phyloP scores from a whole-genome alignment of 805 yeast genomes.

The Priceomyces melissophilus region DNA sequence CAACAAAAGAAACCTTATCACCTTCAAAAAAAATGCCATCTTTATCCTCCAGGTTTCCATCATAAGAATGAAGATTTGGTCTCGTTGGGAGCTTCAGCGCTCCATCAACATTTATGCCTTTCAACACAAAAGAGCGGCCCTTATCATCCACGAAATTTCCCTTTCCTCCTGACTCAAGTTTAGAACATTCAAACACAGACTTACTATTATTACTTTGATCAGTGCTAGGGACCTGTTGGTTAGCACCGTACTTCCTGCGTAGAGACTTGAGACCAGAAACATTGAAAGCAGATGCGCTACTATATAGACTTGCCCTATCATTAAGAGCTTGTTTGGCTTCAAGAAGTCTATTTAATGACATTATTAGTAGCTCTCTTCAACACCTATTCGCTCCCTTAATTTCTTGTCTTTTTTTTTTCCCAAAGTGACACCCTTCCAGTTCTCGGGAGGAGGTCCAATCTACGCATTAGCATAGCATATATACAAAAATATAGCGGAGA shows the following conservation, averaged over 20 bases:
- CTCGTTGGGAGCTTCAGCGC: conserved; percentile 63
- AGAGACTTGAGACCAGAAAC: conserved; percentile 26
- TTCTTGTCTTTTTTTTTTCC: no score
- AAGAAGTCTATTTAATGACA: neutral
- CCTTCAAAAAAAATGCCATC: conserved; percentile 60
- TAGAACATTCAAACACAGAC: conserved; percentile 19
- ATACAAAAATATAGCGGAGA: no score
- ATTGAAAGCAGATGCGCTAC: conserved; percentile 21
- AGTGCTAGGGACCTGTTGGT: conserved; percentile 13
- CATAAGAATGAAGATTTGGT: conserved; percentile 48
- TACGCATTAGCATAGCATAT: no score
- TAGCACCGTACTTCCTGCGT: conserved; percentile 18
- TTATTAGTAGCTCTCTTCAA: neutral
- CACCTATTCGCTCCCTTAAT: no score
- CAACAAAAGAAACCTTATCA: conserved; percentile 75
- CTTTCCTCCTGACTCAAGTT: conserved; percentile 18
- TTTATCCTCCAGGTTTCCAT: conserved; percentile 32
- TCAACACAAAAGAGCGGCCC: conserved; percentile 60
- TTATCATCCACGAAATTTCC: conserved; percentile 59
- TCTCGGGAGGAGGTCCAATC: no score
- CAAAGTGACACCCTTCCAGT: no score
- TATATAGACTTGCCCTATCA: conserved; percentile 30
- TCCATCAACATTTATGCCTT: conserved; percentile 82
- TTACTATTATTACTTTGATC: conserved; percentile 3
- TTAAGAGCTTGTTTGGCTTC: conserved; percentile 24